These are phyloP conservation scores for Venturia aucupariae DNA, from an alignment of 2,329 filamentous ascomycete genomes.

Conservation along the genomic window DNA sequence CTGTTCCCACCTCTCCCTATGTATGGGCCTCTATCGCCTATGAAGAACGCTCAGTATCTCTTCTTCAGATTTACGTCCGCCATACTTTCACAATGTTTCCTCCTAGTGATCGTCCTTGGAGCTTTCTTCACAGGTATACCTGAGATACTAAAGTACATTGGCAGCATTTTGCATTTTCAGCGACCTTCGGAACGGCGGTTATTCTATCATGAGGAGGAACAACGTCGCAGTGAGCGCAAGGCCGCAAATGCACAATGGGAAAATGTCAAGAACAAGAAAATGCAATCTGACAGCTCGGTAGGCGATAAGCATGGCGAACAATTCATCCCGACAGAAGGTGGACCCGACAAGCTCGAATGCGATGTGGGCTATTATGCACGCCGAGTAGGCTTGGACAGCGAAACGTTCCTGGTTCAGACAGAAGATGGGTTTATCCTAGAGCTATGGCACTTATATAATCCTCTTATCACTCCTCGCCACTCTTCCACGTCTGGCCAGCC, in stretches of 20 bases:
- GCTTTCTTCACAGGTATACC: conserved; percentile 61
- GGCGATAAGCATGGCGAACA: conserved; percentile 41
- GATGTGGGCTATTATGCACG: conserved; percentile 81
- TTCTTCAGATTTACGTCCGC: conserved; percentile 60
- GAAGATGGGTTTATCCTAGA: conserved; percentile 89
- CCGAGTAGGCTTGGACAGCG: conserved; percentile 76
- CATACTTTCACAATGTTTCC: conserved; percentile 67
- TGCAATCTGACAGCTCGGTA: conserved; percentile 25
- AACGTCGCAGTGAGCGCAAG: conserved; percentile 54
- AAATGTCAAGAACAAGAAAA: conserved; percentile 26
- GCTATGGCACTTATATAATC: conserved; percentile 84
- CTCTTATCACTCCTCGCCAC: conserved; percentile 55
- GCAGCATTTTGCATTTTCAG: conserved; percentile 47
- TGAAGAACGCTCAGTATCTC: conserved; percentile 57
- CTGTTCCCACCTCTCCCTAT: conserved; percentile 77
- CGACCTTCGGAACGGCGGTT: conserved; percentile 53
- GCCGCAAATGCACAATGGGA: conserved; percentile 33
- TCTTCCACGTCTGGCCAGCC: conserved; percentile 41
- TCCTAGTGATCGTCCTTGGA: conserved; percentile 66
- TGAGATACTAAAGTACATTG: conserved; percentile 38
- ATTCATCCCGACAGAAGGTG: conserved; percentile 70
- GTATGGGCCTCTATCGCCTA: conserved; percentile 63
- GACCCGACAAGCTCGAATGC: conserved; percentile 66
- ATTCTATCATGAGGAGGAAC: conserved; percentile 64
- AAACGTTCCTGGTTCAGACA: conserved; percentile 76